Conservation (phyloP, 768 basidiomycete genomes). For the Tricholoma bakamatsutake region DNA sequence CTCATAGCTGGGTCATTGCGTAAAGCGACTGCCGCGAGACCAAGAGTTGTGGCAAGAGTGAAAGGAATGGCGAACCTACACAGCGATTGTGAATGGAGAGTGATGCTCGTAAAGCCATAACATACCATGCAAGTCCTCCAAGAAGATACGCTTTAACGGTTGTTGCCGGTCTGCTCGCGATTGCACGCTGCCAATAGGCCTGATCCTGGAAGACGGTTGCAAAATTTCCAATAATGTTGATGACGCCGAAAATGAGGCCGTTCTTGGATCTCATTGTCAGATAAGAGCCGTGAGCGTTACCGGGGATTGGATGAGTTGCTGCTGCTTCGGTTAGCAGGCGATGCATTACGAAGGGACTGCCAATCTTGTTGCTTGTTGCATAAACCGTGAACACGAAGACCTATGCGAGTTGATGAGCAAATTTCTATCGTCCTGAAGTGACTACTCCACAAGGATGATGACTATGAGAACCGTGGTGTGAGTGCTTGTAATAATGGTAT, state of each 20-base stretch:
- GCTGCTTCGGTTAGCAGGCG: slow-evolving; percentile 64
- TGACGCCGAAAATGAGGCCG: slow-evolving; percentile 78
- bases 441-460: slow-evolving; percentile 57
- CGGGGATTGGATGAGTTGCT: slow-evolving; percentile 50
- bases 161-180: slow-evolving; percentile 78
- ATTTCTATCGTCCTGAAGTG: not conserved
- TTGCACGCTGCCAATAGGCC: slow-evolving; percentile 90
- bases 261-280: slow-evolving; percentile 73
- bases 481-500: slow-evolving; percentile 42
- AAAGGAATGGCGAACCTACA: slow-evolving; percentile 81
- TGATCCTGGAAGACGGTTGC: slow-evolving; percentile 53
- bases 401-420: not conserved
- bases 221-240: slow-evolving; percentile 87
- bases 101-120: not conserved
- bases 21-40: slow-evolving; percentile 83
- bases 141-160: slow-evolving; percentile 89
- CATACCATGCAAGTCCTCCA: slow-evolving; percentile 82
- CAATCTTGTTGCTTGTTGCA: slow-evolving; percentile 72
- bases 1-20: slow-evolving; percentile 51
- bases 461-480: slow-evolving; percentile 84
- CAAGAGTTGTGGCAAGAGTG: slow-evolving; percentile 80
- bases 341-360: slow-evolving; percentile 74
- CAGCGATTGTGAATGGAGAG: not conserved
- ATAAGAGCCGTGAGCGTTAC: slow-evolving; percentile 85
- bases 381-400: slow-evolving; percentile 75